These are phyloP conservation scores for Capronia americana DNA, from an alignment of 2,329 filamentous ascomycete species.

Conservation along the genomic window DNA sequence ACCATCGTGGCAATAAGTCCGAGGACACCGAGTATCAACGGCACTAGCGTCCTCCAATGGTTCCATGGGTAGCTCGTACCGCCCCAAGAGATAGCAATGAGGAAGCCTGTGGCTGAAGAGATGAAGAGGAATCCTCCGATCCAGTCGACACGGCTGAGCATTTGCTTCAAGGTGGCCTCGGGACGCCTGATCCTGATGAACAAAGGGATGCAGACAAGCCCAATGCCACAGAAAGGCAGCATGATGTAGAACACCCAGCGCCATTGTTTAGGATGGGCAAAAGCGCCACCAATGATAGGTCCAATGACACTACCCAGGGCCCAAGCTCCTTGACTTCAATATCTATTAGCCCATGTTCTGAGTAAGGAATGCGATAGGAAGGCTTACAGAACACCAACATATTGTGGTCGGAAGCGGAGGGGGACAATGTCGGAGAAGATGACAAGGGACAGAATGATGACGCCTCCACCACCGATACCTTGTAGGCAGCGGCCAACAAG, in stretches of 20 bases:
- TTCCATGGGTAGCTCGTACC: conserved; percentile 50
- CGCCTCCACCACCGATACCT: conserved; percentile 56
- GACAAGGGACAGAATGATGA: conserved; percentile 51
- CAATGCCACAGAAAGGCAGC: conserved; percentile 44
- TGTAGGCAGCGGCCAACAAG: conserved; percentile 54
- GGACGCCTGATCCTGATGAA: conserved; percentile 42
- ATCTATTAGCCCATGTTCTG: neutral
- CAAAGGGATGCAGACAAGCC: conserved; percentile 41
- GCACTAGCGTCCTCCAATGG: conserved; percentile 49
- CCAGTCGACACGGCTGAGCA: conserved; percentile 50
- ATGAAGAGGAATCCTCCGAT: conserved; percentile 51
- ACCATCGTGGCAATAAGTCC: conserved; percentile 45
- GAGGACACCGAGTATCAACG: conserved; percentile 46
- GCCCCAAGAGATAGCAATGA: conserved; percentile 53
- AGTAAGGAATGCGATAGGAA: neutral
- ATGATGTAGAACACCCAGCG: conserved; percentile 53
- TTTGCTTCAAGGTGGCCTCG: conserved; percentile 41
- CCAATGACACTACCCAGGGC: conserved; percentile 43
- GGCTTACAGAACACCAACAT: conserved; percentile 43
- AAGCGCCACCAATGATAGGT: conserved; percentile 51
- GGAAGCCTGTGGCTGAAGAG: conserved; percentile 46
- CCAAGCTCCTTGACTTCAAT: conserved; percentile 39
- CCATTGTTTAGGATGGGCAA: conserved; percentile 44
- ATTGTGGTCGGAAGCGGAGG: conserved; percentile 44
- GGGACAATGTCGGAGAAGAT: conserved; percentile 52